Evolutionary conservation across 768 basidiomycete genomes (phyloP), one percentile per base, ranked within the genome.

Genomic region (Gymnopilus junonius): DNA sequence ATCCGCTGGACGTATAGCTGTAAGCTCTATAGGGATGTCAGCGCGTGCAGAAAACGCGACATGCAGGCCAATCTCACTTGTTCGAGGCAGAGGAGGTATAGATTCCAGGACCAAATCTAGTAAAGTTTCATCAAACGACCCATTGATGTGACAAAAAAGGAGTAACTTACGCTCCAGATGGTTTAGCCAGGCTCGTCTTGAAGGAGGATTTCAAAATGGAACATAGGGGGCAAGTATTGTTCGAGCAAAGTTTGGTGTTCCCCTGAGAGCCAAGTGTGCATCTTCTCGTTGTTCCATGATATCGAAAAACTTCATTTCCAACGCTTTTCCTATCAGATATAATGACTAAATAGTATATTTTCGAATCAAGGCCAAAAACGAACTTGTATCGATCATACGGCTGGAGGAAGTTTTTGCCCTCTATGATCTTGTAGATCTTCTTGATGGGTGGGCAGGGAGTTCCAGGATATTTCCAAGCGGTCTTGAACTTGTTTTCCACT

Each of bases 161-260:
- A 23, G n/a, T 8, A 29, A 64, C 72, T 67, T 56, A 76, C 75
- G 70, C 70, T 59, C 75, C 73, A n/a, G 20, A 32, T 15, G 70
- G 63, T 45, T 70, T 72, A 4, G 75, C 72, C 2, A 77, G 58
- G 20, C 69, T 71, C 11, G 71, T 71, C 59, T 75, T 73, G 73
- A 77, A 77, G 20, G 75, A 76, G 0, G 74, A 74, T 45, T 65
- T 72, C 21, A 76, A 59, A 29, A 76, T 75, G 20, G 54, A 68
- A 48, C 75, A 76, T 7, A 72, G 58, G 3, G 70, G 20, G 53
- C 75, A 76, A 4, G 55, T 45, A 5, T 40, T 59, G 17, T 64
- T 70, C 15, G 63, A 48, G 62, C 75, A 76, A n/a, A 73, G 54
- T 25, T 63, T 57, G 3, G 69, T 70, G 29, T 71, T 70, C 1